Evolutionary conservation across 2,329 filamentous ascomycete genomes (phyloP).

Genomic region (Pseudogymnoascus sp.): DNA sequence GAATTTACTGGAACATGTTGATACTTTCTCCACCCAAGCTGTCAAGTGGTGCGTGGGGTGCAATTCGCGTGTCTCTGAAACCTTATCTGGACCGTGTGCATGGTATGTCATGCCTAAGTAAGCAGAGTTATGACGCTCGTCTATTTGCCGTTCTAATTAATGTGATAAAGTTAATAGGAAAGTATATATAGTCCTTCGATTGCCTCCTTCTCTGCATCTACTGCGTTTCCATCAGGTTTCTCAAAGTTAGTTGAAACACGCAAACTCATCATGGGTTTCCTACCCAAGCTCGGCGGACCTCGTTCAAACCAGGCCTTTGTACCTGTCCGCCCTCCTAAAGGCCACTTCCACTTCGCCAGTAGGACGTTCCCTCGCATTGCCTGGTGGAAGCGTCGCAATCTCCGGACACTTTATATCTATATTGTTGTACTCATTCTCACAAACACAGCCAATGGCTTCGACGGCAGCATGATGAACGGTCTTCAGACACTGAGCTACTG

Average conservation of each 20-base stretch:
- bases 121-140: not conserved
- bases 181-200: not conserved
- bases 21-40: not conserved
- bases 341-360: slow-evolving; percentile 19
- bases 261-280: not conserved
- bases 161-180: not conserved
- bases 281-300: not conserved
- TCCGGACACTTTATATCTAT: slow-evolving; percentile 28
- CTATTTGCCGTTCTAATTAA: not conserved
- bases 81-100: not conserved
- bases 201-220: not conserved
- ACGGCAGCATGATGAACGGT: slow-evolving; percentile 40
- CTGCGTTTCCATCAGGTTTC: not conserved
- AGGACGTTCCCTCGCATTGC: slow-evolving; percentile 23
- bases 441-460: slow-evolving; percentile 32
- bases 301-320: not conserved
- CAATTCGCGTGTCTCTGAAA: not conserved
- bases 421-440: slow-evolving; percentile 27
- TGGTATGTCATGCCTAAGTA: not conserved
- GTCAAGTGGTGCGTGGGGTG: not conserved
- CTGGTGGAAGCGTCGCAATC: slow-evolving; percentile 27
- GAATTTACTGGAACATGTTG: not conserved
- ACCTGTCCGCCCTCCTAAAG: not conserved
- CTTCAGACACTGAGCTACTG: slow-evolving; percentile 39
- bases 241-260: not conserved